phyloP scores from a whole-genome alignment of 2,329 filamentous ascomycete genomes.

The Aspergillus fumigatus region DNA sequence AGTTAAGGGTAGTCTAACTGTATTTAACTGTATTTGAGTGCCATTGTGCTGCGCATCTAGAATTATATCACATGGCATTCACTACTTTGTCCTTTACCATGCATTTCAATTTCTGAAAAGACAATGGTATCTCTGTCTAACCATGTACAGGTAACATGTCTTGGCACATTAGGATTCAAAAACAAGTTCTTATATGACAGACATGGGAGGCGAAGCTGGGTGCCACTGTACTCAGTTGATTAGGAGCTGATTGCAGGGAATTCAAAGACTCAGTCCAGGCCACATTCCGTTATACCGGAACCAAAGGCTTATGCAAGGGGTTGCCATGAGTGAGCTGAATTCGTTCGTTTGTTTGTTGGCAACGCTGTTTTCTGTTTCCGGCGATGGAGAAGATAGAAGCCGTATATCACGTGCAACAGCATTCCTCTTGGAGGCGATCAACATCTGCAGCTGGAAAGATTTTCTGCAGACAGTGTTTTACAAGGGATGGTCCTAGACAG shows the following conservation, averaged over 20 bases:
- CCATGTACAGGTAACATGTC: no score
- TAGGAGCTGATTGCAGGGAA: neutral
- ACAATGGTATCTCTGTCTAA: no score
- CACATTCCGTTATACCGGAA: neutral
- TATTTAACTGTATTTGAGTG: no score
- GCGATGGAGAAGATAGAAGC: neutral
- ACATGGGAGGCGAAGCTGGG: no score
- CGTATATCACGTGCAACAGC: neutral
- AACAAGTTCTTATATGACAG: no score
- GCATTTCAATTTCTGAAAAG: no score
- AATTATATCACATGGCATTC: no score
- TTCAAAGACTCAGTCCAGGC: neutral
- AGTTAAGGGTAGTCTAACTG: no score
- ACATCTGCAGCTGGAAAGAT: neutral
- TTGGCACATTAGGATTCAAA: no score
- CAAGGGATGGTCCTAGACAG: neutral
- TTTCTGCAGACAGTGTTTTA: neutral
- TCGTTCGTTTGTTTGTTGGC: neutral
- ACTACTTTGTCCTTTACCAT: no score
- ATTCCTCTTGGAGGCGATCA: neutral
- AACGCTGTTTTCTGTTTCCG: neutral
- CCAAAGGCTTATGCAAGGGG: neutral
- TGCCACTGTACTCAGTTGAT: no score
- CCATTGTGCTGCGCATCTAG: no score
- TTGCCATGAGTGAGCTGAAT: neutral